phyloP scores from a whole-genome alignment of 441 rosid genomes.

The Populus hybrid region DNA sequence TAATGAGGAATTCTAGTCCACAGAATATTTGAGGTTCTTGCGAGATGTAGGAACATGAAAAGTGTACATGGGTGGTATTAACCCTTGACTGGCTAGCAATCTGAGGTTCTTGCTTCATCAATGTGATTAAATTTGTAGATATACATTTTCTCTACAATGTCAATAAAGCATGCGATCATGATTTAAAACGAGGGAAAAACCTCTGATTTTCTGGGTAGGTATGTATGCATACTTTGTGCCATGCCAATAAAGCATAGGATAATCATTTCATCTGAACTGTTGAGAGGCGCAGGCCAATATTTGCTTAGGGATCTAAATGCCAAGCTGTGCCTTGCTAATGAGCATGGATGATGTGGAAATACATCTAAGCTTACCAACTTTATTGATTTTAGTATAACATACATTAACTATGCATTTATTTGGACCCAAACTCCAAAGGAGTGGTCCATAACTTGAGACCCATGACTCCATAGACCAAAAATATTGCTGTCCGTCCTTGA shows the following conservation, averaged over 20 bases:
- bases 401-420: background rate
- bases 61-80: too few species aligned
- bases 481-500: constrained; percentile 6
- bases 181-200: background rate
- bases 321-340: constrained; percentile 19
- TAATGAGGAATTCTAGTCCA: too few species aligned
- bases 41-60: too few species aligned
- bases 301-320: background rate
- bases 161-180: constrained; percentile 6
- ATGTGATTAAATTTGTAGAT: background rate
- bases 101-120: background rate
- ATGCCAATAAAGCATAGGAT: background rate
- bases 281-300: constrained; percentile 18
- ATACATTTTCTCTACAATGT: too few species aligned
- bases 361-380: background rate
- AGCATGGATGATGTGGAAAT: constrained; percentile 30
- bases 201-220: too few species aligned
- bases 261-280: constrained; percentile 20
- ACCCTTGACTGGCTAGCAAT: too few species aligned
- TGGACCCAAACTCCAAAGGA: constrained; percentile 13
- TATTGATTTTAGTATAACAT: constrained; percentile 6
- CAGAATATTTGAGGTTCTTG: too few species aligned
- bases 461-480: background rate
- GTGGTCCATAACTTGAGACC: constrained; percentile 22
- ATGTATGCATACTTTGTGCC: background rate